Conservation (phyloP, 805 yeast species). For the Debaryomyces tyrocola region DNA sequence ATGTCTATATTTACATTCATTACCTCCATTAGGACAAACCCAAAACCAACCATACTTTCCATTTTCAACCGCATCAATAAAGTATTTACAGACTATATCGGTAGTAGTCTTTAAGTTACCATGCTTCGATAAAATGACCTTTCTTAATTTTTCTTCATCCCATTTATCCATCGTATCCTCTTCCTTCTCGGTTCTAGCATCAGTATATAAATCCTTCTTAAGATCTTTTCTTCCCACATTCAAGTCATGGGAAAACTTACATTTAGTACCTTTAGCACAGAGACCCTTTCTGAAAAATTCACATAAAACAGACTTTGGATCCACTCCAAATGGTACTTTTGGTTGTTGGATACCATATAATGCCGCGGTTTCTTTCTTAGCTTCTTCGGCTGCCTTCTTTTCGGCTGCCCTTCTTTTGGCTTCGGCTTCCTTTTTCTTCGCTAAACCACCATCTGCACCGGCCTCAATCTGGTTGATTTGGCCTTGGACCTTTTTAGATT, state of each 20-base stretch:
- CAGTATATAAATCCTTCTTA: constrained; percentile 91
- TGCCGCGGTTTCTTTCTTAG: constrained; percentile 82
- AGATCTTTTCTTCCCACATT: constrained; percentile 81
- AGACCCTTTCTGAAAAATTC: constrained; percentile 82
- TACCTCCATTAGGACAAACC: constrained; percentile 94
- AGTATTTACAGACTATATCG: constrained; percentile 88
- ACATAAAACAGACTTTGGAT: constrained; percentile 92
- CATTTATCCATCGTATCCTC: constrained; percentile 91
- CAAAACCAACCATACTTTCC: constrained; percentile 99
- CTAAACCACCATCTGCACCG: constrained; percentile 48
- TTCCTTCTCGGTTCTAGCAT: constrained; percentile 71
- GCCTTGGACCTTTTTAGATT: constrained; percentile 83
- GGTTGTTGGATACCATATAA: constrained; percentile 72
- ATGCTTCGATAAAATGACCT: constrained; percentile 85
- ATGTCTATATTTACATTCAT: constrained; percentile 90
- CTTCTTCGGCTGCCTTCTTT: constrained; percentile 88
- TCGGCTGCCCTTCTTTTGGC: constrained; percentile 66
- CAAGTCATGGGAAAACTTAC: constrained; percentile 92
- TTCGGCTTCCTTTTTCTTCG: constrained; percentile 75
- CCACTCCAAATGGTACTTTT: constrained; percentile 94
- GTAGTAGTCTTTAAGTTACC: constrained; percentile 95
- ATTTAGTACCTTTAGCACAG: constrained; percentile 80
- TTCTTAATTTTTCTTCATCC: constrained; percentile 94
- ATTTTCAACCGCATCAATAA: constrained; percentile 95
- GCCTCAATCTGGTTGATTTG: constrained; percentile 49